Conservation (phyloP, 495 filamentous ascomycete genomes). For the Tuber microsphaerosporum region DNA sequence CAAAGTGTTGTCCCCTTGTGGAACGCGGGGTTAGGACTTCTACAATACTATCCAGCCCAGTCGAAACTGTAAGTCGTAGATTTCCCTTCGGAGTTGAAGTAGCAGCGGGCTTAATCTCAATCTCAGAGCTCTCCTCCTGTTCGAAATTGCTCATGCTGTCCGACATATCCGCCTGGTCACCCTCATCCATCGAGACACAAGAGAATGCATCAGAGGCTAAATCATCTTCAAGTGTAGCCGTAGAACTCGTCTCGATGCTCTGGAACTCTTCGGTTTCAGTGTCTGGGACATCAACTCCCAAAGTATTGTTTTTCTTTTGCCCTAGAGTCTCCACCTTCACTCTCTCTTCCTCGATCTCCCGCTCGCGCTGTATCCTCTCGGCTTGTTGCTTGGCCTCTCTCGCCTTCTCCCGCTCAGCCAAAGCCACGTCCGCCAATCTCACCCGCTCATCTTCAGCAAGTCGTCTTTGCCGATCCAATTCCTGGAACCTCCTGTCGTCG, state of each 20-base stretch:
- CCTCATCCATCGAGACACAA: constrained; percentile 11
- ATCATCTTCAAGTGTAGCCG: not conserved
- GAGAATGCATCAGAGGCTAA: constrained; percentile 7
- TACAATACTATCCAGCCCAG: constrained; percentile 31
- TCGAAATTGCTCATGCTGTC: constrained; percentile 9
- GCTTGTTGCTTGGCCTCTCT: constrained; percentile 24
- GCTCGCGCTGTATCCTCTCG: constrained; percentile 14
- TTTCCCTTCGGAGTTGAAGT: constrained; percentile 25
- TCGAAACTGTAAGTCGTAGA: constrained; percentile 18
- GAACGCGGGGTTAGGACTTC: constrained; percentile 28
- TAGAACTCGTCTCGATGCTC: not conserved
- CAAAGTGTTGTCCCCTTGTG: constrained; percentile 17
- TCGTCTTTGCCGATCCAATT: constrained; percentile 19
- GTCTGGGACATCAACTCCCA: not conserved
- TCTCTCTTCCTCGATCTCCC: constrained; percentile 22
- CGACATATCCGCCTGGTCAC: constrained; percentile 8
- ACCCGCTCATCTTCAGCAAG: constrained; percentile 26
- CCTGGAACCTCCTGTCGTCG: constrained; percentile 11
- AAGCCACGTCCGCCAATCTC: constrained; percentile 13
- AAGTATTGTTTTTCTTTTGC: constrained; percentile 8
- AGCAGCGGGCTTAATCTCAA: constrained; percentile 24
- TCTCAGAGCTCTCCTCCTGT: constrained; percentile 23
- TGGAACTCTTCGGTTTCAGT: not conserved
- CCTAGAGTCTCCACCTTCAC: constrained; percentile 7
- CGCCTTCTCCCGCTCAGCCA: constrained; percentile 18